Evolutionary conservation across 805 yeast species (phyloP), one percentile per base, ranked within the genome.

Genomic region (Candida boleticola): DNA sequence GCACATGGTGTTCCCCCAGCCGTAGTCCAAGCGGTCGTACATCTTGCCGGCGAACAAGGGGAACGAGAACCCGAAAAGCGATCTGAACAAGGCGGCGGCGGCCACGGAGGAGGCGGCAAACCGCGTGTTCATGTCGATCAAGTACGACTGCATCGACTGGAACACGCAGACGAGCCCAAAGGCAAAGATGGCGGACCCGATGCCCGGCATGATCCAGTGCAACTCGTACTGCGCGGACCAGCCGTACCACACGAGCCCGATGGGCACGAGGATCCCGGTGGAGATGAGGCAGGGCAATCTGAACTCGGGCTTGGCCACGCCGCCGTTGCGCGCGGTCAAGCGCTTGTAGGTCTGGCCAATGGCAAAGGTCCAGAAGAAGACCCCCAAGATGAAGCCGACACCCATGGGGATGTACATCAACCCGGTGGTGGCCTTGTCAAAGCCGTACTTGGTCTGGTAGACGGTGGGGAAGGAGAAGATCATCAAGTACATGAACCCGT

Each of bases 401-500:
- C 73, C 73, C 64, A 67, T 58, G 9, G 72, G 65, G 25, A 64
- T 43, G 42, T 60, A 68, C 73, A 68, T 67, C 17, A 68, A 54
- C 3, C 72, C 68, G 10, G 63, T 50, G 5, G 57, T 52, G 10
- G 60, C 57, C 18, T 55, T 58, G n/a, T 50, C 44, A 44, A 62
- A 66, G 1, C 69, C 70, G 43, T 68, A 68, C 4, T 51, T 48
- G 1, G 55, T 50, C 14, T 51, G 43, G 42, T 53, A 68, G 1
- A 68, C 61, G 7, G 53, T 43, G 2, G 71, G 73, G 46, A 65
- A 67, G 2, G 72, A 61, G 7, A 65, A 65, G 35, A 68, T 58
- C 71, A 68, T 64, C 43, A 67, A 48, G 47, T 68, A 68, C 63
- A 68, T 57, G 44, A 67, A 65, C n/a, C 71, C 71, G 44, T 68